These are phyloP conservation scores for Sistotremastrum niveocremeum DNA, from an alignment of 768 basidiomycete genomes.

Conservation along the genomic window DNA sequence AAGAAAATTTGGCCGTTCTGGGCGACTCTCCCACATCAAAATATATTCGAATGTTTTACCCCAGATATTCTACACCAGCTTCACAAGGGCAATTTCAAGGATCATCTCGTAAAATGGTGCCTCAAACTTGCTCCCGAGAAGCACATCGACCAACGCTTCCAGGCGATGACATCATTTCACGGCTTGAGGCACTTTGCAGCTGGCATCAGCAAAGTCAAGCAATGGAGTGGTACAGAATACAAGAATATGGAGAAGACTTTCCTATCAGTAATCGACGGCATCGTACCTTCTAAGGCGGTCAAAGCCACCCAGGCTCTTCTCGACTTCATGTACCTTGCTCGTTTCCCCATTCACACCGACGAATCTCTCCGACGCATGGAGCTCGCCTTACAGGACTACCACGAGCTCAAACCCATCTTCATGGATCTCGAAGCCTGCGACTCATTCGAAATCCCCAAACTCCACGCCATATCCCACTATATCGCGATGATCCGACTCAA, in stretches of 20 bases:
- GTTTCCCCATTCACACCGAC: constrained; percentile 15
- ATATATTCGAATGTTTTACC: constrained; percentile 27
- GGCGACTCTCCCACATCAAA: constrained; percentile 22
- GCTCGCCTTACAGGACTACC: constrained; percentile 14
- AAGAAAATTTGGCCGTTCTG: constrained; percentile 30
- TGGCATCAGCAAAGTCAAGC: constrained; percentile 25
- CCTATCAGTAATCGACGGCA: constrained; percentile 18
- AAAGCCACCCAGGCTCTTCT: constrained; percentile 15
- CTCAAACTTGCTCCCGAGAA: constrained; percentile 4
- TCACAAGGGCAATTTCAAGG: constrained; percentile 33
- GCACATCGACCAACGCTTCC: constrained; percentile 9
- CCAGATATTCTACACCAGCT: constrained; percentile 34
- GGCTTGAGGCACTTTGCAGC: constrained; percentile 22
- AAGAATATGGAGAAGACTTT: constrained; percentile 25
- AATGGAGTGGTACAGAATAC: constrained; percentile 32
- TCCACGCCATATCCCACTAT: constrained; percentile 12
- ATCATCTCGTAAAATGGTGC: constrained; percentile 28
- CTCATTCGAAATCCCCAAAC: constrained; percentile 18
- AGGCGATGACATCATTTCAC: constrained; percentile 7
- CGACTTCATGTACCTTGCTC: constrained; percentile 22
- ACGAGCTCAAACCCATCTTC: constrained; percentile 19
- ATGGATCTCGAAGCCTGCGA: constrained; percentile 15
- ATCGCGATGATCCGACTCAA: constrained; percentile 5
- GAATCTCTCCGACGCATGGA: constrained; percentile 15
- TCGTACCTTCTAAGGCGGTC: constrained; percentile 5